A percentile compares a stretch with the other conserved stretches of the same genome.
Conservation (phyloP, 129 eudicot species). For the Apium graveolens region DNA sequence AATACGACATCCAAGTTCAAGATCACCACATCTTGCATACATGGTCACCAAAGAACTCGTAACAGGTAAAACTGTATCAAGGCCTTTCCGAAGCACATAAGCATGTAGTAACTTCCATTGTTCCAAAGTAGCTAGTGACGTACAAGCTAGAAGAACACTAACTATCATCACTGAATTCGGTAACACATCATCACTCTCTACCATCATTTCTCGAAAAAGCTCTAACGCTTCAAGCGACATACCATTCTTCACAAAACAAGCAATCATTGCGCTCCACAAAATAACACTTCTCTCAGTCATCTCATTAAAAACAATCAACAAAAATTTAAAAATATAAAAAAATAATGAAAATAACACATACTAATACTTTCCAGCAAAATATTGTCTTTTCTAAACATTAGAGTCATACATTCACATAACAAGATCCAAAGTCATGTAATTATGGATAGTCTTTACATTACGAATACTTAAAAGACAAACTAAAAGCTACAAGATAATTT, state of each 20-base stretch:
- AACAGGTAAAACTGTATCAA: constrained; percentile 78
- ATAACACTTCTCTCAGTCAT: constrained; percentile 65
- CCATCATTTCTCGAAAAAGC: constrained; percentile 65
- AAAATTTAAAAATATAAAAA: no score
- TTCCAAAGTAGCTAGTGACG: constrained; percentile 64
- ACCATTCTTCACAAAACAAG: constrained; percentile 73
- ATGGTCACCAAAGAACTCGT: constrained; percentile 61
- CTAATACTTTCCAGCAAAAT: no score
- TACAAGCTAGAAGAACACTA: constrained; percentile 93
- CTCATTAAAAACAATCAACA: constrained; percentile 31
- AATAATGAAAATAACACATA: no score
- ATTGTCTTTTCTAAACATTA: no score
- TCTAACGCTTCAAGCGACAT: constrained; percentile 59
- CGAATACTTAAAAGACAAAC: no score
- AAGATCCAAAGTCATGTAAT: no score
- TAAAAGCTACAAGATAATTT: no score
- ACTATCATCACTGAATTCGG: constrained; percentile 96
- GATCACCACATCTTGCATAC: constrained; percentile 79
- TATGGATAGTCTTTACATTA: no score
- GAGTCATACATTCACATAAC: no score
- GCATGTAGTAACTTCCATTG: constrained; percentile 77
- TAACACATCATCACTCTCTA: constrained; percentile 31
- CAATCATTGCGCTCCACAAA: constrained; percentile 96
- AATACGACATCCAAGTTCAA: constrained; percentile 44
- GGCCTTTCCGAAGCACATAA: constrained; percentile 67